Percentiles rank a stretch among this genome's conserved stretches.
Conservation (phyloP, 257 asterid genomes). For the Jaltomata sinuosa region DNA sequence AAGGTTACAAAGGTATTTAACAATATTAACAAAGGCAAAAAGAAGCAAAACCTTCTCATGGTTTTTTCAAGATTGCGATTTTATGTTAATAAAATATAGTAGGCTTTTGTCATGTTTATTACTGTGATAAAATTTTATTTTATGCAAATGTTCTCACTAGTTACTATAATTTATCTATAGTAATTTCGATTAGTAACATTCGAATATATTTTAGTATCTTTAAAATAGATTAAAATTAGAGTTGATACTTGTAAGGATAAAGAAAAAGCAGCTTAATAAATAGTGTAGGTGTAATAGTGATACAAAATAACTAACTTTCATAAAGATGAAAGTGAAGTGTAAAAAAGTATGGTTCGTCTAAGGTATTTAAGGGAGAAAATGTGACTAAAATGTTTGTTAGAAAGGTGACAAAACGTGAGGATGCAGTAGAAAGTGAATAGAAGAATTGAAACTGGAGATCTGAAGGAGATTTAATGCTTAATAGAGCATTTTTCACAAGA, state of each 20-base stretch:
- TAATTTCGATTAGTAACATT: neutral
- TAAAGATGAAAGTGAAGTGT: neutral
- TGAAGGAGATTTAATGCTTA: slow-evolving; percentile 71
- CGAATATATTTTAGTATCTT: neutral
- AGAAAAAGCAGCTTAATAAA: neutral
- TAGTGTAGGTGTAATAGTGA: neutral
- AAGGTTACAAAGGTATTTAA: neutral
- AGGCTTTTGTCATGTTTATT: neutral
- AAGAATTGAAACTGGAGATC: slow-evolving; percentile 87
- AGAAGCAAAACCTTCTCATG: neutral
- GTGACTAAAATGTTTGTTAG: neutral
- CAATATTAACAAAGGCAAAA: neutral
- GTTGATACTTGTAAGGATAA: neutral
- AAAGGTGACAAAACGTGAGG: slow-evolving; percentile 70
- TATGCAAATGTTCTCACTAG: neutral
- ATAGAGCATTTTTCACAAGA: slow-evolving; percentile 66
- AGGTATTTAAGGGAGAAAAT: neutral
- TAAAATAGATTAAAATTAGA: neutral
- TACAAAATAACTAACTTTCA: neutral
- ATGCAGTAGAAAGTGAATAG: slow-evolving; percentile 59
- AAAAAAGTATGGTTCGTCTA: neutral
- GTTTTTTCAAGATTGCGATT: neutral
- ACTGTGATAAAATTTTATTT: too few species aligned
- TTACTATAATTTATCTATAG: neutral
- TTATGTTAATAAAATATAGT: neutral